These are phyloP conservation scores for Nakazawaea ambrosiae DNA, from an alignment of 805 yeast genomes.

Conservation along the genomic window DNA sequence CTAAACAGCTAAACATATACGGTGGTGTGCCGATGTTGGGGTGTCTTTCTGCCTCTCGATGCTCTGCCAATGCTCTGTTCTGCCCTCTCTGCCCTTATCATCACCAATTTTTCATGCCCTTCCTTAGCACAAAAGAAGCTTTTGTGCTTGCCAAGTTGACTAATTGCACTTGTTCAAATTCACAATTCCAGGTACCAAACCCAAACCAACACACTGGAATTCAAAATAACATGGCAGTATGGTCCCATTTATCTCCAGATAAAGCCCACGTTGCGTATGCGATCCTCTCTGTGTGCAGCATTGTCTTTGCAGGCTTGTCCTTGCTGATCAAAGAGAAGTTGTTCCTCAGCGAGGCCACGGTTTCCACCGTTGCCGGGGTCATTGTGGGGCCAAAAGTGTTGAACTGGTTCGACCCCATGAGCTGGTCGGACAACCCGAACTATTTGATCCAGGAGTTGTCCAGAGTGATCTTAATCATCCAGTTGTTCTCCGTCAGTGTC, in stretches of 20 bases:
- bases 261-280: conserved; percentile 85
- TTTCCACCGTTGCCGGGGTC: conserved; percentile 78
- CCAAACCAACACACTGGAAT: too few species aligned
- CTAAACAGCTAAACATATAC: too few species aligned
- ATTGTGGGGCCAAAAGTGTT: conserved; percentile 86
- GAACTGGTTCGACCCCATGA: conserved; percentile 73
- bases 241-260: conserved; percentile 2
- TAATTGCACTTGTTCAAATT: too few species aligned
- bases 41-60: too few species aligned
- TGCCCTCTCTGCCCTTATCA: too few species aligned
- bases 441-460: conserved; percentile 76
- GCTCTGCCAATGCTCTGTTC: too few species aligned
- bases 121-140: too few species aligned
- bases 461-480: conserved; percentile 76
- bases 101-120: too few species aligned
- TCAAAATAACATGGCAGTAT: conserved; percentile 1
- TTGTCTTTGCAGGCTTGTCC: conserved; percentile 75
- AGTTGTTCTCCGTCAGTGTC: conserved; percentile 91
- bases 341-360: conserved; percentile 88
- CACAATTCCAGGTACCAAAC: too few species aligned
- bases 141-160: too few species aligned
- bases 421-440: conserved; percentile 63
- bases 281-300: conserved; percentile 74
- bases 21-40: too few species aligned
- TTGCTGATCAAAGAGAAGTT: conserved; percentile 75